Base-by-base conservation (phyloP, 352 stramenopile species). In the Globisporangium echinulatum region DNA sequence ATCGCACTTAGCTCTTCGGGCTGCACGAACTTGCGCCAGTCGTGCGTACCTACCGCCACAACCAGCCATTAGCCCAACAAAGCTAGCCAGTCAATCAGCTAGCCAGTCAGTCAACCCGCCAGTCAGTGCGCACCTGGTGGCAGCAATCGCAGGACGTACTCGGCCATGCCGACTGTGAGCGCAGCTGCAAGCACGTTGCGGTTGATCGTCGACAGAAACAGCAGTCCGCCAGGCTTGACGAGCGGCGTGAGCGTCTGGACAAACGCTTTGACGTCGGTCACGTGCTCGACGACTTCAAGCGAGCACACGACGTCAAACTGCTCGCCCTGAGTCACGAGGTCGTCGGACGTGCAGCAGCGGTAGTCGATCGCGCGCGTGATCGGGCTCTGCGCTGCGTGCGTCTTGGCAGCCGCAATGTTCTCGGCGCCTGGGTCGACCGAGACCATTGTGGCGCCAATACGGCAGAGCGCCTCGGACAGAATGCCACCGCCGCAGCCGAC, bases 161-260 rank as follows among this genome's bases (percentile, higher is more conserved):
- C 85, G 11, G 84, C 83, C 55, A 77, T 80, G 52, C 81, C 82
- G 56, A 94, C 87, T 10, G 80, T 79, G 38, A 92, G 64, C 38
- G 75, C 71, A 4, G 75, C 81, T 1, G 85, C 87, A 19, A 91
- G 59, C 33, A 72, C 61, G 7, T 83, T 93, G 49, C 85, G 83
- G 66, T 92, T 94, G 64, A 94, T 92, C 43, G 85, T 89, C 61
- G 85, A 94, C 57, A 94, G 57, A 64, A 94, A 94, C 11, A 94
- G 57, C 54, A 94, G 38, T 5, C 85, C 85, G 37, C 82, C 83
- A 10, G 82, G 81, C 74, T 94, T 92, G 42, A 94, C 79, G 5
- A 93, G 68, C n/a, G 77, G 72, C 36, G 82, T 88, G 46, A 92
- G 77, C 47, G 80, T 81, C 58, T 81, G 74, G 43, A 94, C 68